phyloP scores from a whole-genome alignment of 345 rosid species.

The Syzygium aromaticum region DNA sequence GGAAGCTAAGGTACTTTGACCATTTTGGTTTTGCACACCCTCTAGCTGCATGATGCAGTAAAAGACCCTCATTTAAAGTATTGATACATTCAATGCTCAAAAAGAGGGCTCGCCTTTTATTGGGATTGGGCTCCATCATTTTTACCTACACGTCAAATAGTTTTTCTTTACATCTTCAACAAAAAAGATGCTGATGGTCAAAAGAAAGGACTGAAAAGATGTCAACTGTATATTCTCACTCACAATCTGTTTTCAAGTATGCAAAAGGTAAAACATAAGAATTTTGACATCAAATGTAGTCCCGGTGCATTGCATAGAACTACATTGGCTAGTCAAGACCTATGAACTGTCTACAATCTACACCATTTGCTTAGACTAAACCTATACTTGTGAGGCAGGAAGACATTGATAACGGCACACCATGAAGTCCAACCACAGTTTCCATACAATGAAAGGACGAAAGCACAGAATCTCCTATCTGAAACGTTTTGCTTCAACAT shows the following conservation, averaged over 20 bases:
- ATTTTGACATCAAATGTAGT: not conserved
- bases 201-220: not conserved
- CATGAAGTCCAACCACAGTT: not conserved
- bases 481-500: not conserved
- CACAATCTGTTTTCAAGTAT: not conserved
- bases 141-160: slow-evolving; percentile 39
- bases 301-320: not conserved
- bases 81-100: slow-evolving; percentile 78
- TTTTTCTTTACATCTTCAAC: not conserved
- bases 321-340: not conserved
- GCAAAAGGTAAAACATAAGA: not conserved
- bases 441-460: not conserved
- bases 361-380: not conserved
- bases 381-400: not conserved
- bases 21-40: slow-evolving; percentile 85
- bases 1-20: slow-evolving; percentile 85
- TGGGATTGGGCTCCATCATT: slow-evolving; percentile 54
- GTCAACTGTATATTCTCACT: not conserved
- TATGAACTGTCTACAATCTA: not conserved
- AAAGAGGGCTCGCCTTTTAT: slow-evolving; percentile 45
- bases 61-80: slow-evolving; percentile 86
- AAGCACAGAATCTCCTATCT: not conserved
- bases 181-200: not conserved
- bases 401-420: not conserved
- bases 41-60: slow-evolving; percentile 59